Percentiles rank a stretch among this genome's conserved stretches.
Evolutionary conservation across 352 stramenopile species (phyloP).

Genomic region (Globisporangium parvum): DNA sequence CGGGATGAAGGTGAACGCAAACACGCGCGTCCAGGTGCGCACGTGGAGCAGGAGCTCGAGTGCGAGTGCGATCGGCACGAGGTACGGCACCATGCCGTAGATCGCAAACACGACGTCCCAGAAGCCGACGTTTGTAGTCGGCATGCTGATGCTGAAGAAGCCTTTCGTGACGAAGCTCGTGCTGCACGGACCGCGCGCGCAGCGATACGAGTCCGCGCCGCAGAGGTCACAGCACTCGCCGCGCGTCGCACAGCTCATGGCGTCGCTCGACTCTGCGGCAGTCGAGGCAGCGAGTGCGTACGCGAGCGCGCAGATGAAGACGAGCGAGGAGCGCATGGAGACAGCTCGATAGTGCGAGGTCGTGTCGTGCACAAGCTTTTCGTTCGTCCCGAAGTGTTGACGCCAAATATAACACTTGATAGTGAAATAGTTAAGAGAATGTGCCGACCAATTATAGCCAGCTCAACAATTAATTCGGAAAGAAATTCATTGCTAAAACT

Average conservation of each 20-base stretch:
- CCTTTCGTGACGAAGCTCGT: conserved; percentile 28
- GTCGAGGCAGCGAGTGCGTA: background rate
- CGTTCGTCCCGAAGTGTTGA: no score
- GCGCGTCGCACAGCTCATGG: conserved; percentile 1
- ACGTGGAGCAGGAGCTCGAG: conserved; percentile 33
- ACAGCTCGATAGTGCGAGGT: no score
- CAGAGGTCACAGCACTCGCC: conserved; percentile 45
- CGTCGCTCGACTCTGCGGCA: background rate
- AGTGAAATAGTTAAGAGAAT: no score
- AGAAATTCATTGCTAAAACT: no score
- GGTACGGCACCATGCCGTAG: conserved; percentile 54
- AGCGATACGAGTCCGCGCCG: conserved; percentile 37
- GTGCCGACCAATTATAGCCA: no score
- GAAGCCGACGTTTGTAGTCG: conserved; percentile 28
- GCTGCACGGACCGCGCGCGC: conserved; percentile 45
- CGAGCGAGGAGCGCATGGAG: background rate
- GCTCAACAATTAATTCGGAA: no score
- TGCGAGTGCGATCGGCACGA: conserved; percentile 30
- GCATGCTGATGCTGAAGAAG: conserved; percentile 49
- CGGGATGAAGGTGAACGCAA: conserved; percentile 45
- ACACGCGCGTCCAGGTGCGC: conserved; percentile 38
- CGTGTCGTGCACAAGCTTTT: no score
- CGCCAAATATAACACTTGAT: no score
- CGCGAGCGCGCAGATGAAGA: background rate
- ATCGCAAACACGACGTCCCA: conserved; percentile 47